Evolutionary conservation across 2,329 filamentous ascomycete species (phyloP).

Genomic region (Aspergillus fijiensis): DNA sequence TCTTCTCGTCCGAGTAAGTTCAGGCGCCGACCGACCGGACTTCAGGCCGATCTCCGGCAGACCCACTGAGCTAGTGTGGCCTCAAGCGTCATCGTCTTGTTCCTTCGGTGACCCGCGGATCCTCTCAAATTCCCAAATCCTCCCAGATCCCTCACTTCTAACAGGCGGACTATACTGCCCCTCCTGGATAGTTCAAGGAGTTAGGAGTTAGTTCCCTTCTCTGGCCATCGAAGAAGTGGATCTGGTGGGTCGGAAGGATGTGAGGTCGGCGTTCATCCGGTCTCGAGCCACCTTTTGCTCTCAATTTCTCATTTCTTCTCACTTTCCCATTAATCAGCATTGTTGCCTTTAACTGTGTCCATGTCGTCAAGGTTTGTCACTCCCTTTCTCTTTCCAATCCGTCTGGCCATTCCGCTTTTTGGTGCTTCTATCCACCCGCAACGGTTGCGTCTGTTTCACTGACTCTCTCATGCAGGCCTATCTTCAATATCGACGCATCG

Average conservation of each 20-base stretch:
- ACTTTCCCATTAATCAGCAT: background rate
- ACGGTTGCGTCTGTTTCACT: background rate
- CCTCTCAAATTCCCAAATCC: no score
- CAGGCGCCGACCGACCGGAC: background rate
- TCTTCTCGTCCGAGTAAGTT: no score
- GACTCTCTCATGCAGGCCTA: conserved; percentile 24
- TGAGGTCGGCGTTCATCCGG: background rate
- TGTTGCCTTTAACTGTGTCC: background rate
- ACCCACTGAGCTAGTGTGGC: background rate
- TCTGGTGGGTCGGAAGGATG: background rate
- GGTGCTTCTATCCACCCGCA: background rate
- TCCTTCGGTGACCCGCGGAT: no score
- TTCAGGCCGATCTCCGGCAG: background rate
- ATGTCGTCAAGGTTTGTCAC: background rate
- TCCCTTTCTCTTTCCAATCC: background rate
- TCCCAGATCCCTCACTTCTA: background rate
- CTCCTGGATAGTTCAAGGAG: background rate
- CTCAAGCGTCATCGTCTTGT: no score
- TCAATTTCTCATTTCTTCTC: background rate
- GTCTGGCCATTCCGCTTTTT: background rate
- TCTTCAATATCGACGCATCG: conserved; percentile 25
- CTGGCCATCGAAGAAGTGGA: background rate
- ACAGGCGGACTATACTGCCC: background rate
- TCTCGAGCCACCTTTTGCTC: background rate
- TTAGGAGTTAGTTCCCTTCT: background rate